Conservation (phyloP, 176 grass and related monocot species). For the Lolium rigidum region DNA sequence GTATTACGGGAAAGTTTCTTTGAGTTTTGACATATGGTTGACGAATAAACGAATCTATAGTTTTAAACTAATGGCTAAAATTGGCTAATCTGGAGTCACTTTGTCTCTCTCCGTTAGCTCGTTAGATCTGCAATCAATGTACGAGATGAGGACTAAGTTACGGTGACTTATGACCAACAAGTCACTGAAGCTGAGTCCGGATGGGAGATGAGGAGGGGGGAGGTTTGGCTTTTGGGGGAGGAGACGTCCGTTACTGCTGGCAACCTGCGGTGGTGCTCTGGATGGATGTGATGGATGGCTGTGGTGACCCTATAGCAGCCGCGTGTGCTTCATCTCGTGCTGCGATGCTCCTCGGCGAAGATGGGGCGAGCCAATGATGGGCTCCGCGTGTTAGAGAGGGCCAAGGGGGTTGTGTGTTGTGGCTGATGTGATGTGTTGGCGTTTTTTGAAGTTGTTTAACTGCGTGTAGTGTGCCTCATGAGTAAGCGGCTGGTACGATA, state of each 20-base stretch:
- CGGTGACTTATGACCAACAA: too few species aligned
- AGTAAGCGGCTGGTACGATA: too few species aligned
- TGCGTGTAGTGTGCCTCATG: too few species aligned
- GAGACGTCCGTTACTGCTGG: neutral
- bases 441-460: neutral
- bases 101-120: too few species aligned
- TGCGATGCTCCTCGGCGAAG: neutral
- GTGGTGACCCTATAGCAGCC: neutral
- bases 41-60: too few species aligned
- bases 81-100: too few species aligned
- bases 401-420: neutral
- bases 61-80: too few species aligned
- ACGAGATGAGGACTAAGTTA: too few species aligned
- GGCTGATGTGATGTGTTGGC: neutral
- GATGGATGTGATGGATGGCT: neutral
- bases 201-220: neutral
- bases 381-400: neutral
- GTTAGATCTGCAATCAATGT: too few species aligned
- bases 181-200: too few species aligned
- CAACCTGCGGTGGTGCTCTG: neutral
- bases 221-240: neutral
- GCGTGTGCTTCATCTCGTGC: neutral
- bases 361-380: neutral
- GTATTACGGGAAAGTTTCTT: too few species aligned
- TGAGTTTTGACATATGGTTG: too few species aligned